Percentiles rank a stretch among this genome's conserved stretches.
Conservation (phyloP, 345 rosid genomes). For the Brassica napus region Da-Ae NC_063445.1:29068501-29069000, state of each 20-base stretch:
- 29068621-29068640: not conserved
- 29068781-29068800: not conserved
- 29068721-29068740: not conserved
- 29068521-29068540: too few species aligned
- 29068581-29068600: not conserved
- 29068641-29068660: not conserved
- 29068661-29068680: not conserved
- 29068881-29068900: too few species aligned
- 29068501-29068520: too few species aligned
- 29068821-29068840: not conserved
- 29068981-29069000: too few species aligned
- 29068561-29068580: too few species aligned
- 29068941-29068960: too few species aligned
- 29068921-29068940: too few species aligned
- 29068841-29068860: not conserved
- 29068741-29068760: not conserved
- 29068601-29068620: not conserved
- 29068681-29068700: conserved; percentile 2
- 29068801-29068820: not conserved
- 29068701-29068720: not conserved
- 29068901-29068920: too few species aligned
- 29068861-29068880: too few species aligned
- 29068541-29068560: not conserved
- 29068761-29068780: not conserved
- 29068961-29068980: too few species aligned